These are phyloP conservation scores for Termitomyces sp. DNA, from an alignment of 768 basidiomycete species.

Conservation along the genomic window DNA sequence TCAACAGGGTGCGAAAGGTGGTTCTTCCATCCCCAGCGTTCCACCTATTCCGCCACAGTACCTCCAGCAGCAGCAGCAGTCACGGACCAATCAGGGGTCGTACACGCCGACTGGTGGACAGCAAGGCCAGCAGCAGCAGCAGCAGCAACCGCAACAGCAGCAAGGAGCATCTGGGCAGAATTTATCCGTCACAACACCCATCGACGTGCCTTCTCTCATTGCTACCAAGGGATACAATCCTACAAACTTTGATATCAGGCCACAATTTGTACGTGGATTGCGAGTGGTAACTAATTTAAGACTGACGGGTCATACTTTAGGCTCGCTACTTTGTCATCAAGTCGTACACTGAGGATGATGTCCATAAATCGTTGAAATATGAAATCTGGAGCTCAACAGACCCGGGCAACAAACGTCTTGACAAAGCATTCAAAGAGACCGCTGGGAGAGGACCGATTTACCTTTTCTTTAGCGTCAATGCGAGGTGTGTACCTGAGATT, in stretches of 20 bases:
- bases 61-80: conserved; percentile 54
- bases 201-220: conserved; percentile 85
- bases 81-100: conserved; percentile 35
- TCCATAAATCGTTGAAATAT: conserved; percentile 96
- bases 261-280: conserved; percentile 60
- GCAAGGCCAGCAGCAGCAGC: conserved; percentile 6
- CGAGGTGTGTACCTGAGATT: conserved; percentile 48
- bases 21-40: conserved; percentile 54
- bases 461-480: conserved; percentile 98
- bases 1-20: conserved; percentile 42
- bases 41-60: conserved; percentile 76
- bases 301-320: conserved; percentile 32
- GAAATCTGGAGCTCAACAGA: conserved; percentile 98
- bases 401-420: conserved; percentile 94
- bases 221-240: conserved; percentile 92
- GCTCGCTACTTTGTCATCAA: conserved; percentile 98
- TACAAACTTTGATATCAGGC: conserved; percentile 75
- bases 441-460: conserved; percentile 92
- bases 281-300: not conserved
- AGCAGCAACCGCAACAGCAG: conserved; percentile 17
- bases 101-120: conserved; percentile 32
- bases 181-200: conserved; percentile 63
- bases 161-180: conserved; percentile 30
- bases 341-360: conserved; percentile 98
- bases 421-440: conserved; percentile 97